Percentiles rank a stretch among this genome's conserved stretches.
phyloP scores from a whole-genome alignment of 768 basidiomycete species.

The Trametes cubensis region DNA sequence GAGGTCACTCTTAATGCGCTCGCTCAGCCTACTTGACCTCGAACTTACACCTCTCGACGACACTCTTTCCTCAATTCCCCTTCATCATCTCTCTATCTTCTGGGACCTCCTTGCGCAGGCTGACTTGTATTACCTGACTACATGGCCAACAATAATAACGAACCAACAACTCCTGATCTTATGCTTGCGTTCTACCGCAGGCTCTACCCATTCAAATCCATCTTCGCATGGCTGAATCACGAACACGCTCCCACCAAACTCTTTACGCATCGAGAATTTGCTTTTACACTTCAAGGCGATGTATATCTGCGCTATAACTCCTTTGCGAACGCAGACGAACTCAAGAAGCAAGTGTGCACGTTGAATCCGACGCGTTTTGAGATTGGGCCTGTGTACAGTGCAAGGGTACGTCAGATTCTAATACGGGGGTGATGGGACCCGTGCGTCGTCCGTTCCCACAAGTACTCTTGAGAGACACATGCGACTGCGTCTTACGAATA shows the following conservation, averaged over 20 bases:
- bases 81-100: too few relatives aligned
- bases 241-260: conserved; percentile 76
- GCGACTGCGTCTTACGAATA: too few relatives aligned
- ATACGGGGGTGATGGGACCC: background rate
- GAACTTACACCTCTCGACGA: too few relatives aligned
- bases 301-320: conserved; percentile 95
- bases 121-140: background rate
- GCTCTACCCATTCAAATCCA: conserved; percentile 91
- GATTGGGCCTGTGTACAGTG: conserved; percentile 92
- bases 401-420: conserved; percentile 59
- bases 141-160: conserved; percentile 13
- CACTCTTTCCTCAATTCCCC: too few relatives aligned
- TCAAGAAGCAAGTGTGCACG: conserved; percentile 85
- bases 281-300: conserved; percentile 89
- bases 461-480: too few relatives aligned
- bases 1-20: too few relatives aligned
- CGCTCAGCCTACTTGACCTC: too few relatives aligned
- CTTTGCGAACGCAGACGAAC: conserved; percentile 80
- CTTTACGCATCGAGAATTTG: conserved; percentile 94
- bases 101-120: too few relatives aligned
- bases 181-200: conserved; percentile 85
- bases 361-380: conserved; percentile 94
- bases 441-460: too few relatives aligned
- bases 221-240: conserved; percentile 96
- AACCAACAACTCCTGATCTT: conserved; percentile 53